These are phyloP conservation scores for Juglanconis sp. DNA, from an alignment of 2,329 filamentous ascomycete genomes.

Conservation along the genomic window DNA sequence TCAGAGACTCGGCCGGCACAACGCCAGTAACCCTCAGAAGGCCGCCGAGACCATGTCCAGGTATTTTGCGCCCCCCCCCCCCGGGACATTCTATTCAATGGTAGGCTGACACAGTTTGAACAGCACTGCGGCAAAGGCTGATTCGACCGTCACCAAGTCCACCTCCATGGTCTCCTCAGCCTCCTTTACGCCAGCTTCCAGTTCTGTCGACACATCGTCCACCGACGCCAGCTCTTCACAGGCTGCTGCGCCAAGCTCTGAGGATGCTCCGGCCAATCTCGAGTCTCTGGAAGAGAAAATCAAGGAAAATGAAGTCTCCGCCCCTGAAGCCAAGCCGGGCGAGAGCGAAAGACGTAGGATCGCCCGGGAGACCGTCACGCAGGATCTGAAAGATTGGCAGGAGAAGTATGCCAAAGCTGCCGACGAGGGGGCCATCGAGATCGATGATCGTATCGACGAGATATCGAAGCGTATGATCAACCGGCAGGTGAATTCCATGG, in stretches of 20 bases:
- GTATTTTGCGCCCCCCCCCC: conserved; percentile 1
- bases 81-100: not conserved
- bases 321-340: conserved; percentile 41
- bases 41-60: conserved; percentile 29
- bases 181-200: conserved; percentile 23
- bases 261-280: conserved; percentile 22
- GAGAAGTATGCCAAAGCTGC: conserved; percentile 82
- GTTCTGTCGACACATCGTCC: conserved; percentile 2
- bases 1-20: conserved; percentile 78
- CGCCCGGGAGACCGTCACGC: conserved; percentile 64
- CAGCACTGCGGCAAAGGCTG: conserved; percentile 27
- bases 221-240: conserved; percentile 20
- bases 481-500: conserved; percentile 62
- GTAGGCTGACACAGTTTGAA: not conserved
- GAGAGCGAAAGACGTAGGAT: conserved; percentile 55
- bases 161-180: conserved; percentile 22
- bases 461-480: conserved; percentile 55
- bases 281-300: conserved; percentile 21
- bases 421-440: conserved; percentile 72
- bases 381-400: conserved; percentile 83
- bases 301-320: conserved; percentile 32
- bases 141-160: conserved; percentile 38
- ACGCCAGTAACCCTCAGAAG: conserved; percentile 38
- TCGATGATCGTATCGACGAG: conserved; percentile 66
- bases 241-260: conserved; percentile 17